These are phyloP conservation scores for Trichoderma aggressivum DNA, from an alignment of 2,329 filamentous ascomycete species.

Conservation along the genomic window DNA sequence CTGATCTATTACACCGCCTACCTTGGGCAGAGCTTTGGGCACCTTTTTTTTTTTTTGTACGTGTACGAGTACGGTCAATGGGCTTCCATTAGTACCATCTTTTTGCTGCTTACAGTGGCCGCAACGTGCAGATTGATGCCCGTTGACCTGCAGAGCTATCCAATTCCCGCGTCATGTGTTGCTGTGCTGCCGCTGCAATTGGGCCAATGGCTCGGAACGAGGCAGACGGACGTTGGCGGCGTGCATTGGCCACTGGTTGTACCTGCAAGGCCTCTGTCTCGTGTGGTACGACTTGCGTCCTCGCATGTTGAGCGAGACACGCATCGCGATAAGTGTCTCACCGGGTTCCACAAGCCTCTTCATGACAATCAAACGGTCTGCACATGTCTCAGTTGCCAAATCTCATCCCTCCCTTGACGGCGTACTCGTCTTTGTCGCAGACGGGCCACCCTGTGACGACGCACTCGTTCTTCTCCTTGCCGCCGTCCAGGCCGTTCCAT, in stretches of 20 bases:
- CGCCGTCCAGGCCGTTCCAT: constrained; percentile 17
- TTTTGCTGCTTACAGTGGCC: not conserved
- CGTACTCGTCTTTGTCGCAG: constrained; percentile 1
- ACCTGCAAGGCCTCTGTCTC: not conserved
- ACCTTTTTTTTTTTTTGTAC: too few species aligned
- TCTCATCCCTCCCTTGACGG: constrained; percentile 3
- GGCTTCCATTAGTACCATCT: not conserved
- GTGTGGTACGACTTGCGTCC: not conserved
- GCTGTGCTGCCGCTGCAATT: not conserved
- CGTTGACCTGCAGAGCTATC: not conserved
- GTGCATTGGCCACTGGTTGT: not conserved
- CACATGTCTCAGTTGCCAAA: constrained; percentile 1
- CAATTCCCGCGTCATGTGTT: not conserved
- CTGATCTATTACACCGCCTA: not conserved
- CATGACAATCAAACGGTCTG: not conserved
- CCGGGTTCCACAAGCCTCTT: not conserved
- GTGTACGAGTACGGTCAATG: not conserved
- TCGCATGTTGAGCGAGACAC: not conserved
- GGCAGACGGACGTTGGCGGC: not conserved
- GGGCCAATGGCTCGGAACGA: not conserved
- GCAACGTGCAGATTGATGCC: not conserved
- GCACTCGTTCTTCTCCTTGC: constrained; percentile 18
- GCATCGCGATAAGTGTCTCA: not conserved
- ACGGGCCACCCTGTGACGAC: constrained; percentile 15
- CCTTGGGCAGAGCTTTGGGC: not conserved